Evolutionary conservation across 495 filamentous ascomycete species (phyloP).

Genomic region (Hypoxylon cercidicola): DNA sequence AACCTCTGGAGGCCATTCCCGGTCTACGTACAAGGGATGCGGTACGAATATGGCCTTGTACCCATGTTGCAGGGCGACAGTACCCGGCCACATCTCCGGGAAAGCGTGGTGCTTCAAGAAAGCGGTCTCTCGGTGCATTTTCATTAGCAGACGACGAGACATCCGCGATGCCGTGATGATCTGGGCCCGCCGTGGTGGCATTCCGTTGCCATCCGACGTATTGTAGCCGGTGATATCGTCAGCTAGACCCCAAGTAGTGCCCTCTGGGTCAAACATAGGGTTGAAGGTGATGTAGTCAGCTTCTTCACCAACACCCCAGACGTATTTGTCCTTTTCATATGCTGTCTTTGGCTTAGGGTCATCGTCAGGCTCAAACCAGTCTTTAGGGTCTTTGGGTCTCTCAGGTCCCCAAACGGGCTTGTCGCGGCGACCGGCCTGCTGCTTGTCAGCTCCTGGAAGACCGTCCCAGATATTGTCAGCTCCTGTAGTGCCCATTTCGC

Average conservation of each 20-base stretch:
- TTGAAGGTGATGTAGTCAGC: constrained; percentile 95
- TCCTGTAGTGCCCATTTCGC: constrained; percentile 79
- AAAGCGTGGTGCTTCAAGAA: constrained; percentile 88
- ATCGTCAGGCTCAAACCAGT: constrained; percentile 74
- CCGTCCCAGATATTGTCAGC: constrained; percentile 76
- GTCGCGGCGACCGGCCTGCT: constrained; percentile 58
- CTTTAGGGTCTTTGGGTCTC: constrained; percentile 67
- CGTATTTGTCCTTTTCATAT: constrained; percentile 81
- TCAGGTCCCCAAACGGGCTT: constrained; percentile 88
- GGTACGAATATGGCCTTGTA: constrained; percentile 95
- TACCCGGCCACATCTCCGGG: constrained; percentile 95
- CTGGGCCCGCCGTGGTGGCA: constrained; percentile 83
- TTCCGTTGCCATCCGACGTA: constrained; percentile 60
- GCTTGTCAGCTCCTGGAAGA: constrained; percentile 48
- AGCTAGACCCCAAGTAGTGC: constrained; percentile 86
- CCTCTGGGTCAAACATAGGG: constrained; percentile 90
- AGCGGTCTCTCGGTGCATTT: constrained; percentile 90
- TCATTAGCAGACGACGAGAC: constrained; percentile 79
- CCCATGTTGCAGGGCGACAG: constrained; percentile 88
- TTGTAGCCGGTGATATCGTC: constrained; percentile 94
- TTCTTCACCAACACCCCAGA: constrained; percentile 91
- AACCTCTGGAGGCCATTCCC: constrained; percentile 83
- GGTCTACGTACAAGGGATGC: constrained; percentile 91
- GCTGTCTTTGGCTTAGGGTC: constrained; percentile 76
- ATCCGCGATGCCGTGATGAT: constrained; percentile 89